Evolutionary conservation across 345 rosid species (phyloP).

Genomic region (Brassica rapa): DNA sequence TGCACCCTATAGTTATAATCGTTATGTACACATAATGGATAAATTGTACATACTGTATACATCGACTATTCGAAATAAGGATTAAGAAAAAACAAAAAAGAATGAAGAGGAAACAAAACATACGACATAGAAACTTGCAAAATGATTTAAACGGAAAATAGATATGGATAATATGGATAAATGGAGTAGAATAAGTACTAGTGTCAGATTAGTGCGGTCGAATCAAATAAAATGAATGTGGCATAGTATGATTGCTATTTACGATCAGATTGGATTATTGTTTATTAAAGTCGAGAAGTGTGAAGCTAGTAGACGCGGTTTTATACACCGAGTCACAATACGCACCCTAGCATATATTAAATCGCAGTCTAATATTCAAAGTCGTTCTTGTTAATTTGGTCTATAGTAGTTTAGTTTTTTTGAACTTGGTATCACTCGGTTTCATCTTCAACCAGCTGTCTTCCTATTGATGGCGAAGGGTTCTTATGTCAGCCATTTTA

Average conservation of each 20-base stretch:
- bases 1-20: slow-evolving; percentile 29
- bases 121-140: background rate
- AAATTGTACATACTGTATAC: background rate
- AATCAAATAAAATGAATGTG: background rate
- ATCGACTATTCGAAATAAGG: background rate
- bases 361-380: background rate
- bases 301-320: slow-evolving; percentile 36
- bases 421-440: slow-evolving; percentile 23
- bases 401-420: slow-evolving; percentile 1
- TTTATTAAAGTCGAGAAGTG: slow-evolving; percentile 20
- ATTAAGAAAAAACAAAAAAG: background rate
- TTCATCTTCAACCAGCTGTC: slow-evolving; percentile 39
- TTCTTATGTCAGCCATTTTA: slow-evolving; percentile 37
- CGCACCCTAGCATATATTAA: slow-evolving; percentile 25
- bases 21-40: background rate
- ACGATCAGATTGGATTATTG: background rate
- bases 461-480: slow-evolving; percentile 12
- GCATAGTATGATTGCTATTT: background rate
- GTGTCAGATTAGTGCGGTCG: background rate
- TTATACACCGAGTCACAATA: slow-evolving; percentile 30
- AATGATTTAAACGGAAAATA: background rate
- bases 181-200: background rate
- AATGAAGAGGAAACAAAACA: background rate
- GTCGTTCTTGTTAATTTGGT: slow-evolving; percentile 20
- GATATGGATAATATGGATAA: background rate